phyloP scores from a whole-genome alignment of 305 asterid species.

The Fraxinus platypoda region DNA sequence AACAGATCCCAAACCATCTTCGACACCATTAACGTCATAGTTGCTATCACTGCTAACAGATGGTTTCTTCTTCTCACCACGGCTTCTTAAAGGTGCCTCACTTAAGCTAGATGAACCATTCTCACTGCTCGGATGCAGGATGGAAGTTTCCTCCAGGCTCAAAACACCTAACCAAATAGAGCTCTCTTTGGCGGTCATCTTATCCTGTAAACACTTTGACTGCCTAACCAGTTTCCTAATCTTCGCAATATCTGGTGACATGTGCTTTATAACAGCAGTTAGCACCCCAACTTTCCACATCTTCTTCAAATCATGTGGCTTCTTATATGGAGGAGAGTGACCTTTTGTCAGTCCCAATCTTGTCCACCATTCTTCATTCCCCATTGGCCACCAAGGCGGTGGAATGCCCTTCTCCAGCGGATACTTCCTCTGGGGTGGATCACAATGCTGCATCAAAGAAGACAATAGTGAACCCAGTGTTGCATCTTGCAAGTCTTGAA shows the following conservation, averaged over 20 bases:
- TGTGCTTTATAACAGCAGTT: slow-evolving; percentile 77
- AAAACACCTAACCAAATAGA: slow-evolving; percentile 70
- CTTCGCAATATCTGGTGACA: slow-evolving; percentile 78
- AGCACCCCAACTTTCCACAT: slow-evolving; percentile 83
- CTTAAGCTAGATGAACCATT: slow-evolving; percentile 65
- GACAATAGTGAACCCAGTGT: slow-evolving; percentile 78
- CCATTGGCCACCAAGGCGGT: slow-evolving; percentile 92
- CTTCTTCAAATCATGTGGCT: slow-evolving; percentile 83
- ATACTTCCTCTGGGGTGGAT: slow-evolving; percentile 80
- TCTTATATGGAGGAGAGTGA: slow-evolving; percentile 60
- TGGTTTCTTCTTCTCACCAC: slow-evolving; percentile 50
- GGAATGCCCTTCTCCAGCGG: slow-evolving; percentile 73
- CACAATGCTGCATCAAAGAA: slow-evolving; percentile 81
- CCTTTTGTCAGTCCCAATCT: slow-evolving; percentile 55
- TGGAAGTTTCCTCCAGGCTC: slow-evolving; percentile 61
- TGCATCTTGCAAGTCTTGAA: slow-evolving; percentile 76
- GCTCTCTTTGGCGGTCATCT: slow-evolving; percentile 87
- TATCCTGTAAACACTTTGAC: slow-evolving; percentile 83
- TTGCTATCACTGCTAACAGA: slow-evolving; percentile 61
- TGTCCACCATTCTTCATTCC: slow-evolving; percentile 79
- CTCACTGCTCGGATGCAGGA: slow-evolving; percentile 58
- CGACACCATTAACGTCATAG: slow-evolving; percentile 64
- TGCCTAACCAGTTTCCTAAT: slow-evolving; percentile 54
- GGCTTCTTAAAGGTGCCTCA: slow-evolving; percentile 48
- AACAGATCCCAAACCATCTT: slow-evolving; percentile 52